Evolutionary conservation across 2,329 filamentous ascomycete genomes (phyloP).

Genomic region (Fusarium brachygibbosum): DNA sequence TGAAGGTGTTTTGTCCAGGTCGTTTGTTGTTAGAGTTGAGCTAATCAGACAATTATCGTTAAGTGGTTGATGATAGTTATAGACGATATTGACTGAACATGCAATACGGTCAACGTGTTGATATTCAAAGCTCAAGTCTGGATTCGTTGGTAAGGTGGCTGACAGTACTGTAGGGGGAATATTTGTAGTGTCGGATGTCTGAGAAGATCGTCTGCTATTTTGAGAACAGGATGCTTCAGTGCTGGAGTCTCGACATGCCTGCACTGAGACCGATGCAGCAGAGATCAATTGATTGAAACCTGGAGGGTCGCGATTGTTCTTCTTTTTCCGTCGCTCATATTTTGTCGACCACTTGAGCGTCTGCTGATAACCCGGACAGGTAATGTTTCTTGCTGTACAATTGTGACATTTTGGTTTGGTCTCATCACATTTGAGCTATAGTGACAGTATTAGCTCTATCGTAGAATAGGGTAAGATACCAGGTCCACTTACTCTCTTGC

Average conservation of each 20-base stretch:
- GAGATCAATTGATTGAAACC: slow-evolving; percentile 28
- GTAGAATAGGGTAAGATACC: neutral
- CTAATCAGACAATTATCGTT: rapidly evolving
- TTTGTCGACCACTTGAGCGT: slow-evolving; percentile 40
- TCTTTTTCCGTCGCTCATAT: slow-evolving; percentile 23
- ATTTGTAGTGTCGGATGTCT: neutral
- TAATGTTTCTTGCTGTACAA: slow-evolving; percentile 7
- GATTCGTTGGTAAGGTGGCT: neutral
- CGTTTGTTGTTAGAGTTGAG: neutral
- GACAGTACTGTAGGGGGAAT: neutral
- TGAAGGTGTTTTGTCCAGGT: neutral
- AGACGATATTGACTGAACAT: too few species aligned
- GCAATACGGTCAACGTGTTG: neutral
- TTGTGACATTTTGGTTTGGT: slow-evolving; percentile 29
- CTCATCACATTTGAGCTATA: slow-evolving; percentile 37
- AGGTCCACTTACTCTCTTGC: slow-evolving; percentile 16
- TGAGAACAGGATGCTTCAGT: neutral
- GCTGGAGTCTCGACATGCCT: neutral
- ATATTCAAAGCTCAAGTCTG: rapidly evolving
- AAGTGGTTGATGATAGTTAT: neutral
- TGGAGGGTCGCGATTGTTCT: slow-evolving; percentile 18
- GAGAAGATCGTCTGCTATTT: neutral
- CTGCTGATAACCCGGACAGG: slow-evolving; percentile 35
- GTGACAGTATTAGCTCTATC: neutral
- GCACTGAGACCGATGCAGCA: slow-evolving; percentile 30